Evolutionary conservation across 2,329 filamentous ascomycete genomes (phyloP), one percentile per base, ranked within the genome.

Genomic region (Fusarium nurragi): DNA sequence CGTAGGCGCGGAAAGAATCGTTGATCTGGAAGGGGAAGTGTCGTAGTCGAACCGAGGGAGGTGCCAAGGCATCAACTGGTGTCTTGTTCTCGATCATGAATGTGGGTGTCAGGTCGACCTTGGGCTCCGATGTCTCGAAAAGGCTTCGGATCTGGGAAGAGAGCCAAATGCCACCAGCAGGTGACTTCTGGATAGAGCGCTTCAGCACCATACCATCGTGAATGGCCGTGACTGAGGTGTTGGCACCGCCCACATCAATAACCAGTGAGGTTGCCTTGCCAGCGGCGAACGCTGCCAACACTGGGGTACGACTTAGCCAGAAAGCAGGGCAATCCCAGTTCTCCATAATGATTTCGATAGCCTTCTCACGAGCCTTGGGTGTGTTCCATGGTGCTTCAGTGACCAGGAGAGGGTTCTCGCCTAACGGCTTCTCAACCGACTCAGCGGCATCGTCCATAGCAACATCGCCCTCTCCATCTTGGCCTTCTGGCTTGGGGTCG

Each of bases 281-380:
- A 16, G 93, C 90, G 18, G 93, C 93, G 75, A 97, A 98, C 19
- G 94, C 91, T 52, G 94, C 89, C 75, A 97, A 86, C 39, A 97
- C 94, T 23, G 94, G 93, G 50, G 89, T 96, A 73, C 92, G 89
- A 64, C 92, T 92, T 61, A 98, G 83, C 85, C 94, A 99, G 78
- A 97, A 98, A 6, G 95, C 95, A 18, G 95, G 95, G 54, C 90
- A 91, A 25, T 93, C 94, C 93, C 95, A 99, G 74, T 88, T 92
- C 83, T 99, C 95, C 90, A 99, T 97, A 59, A 93, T 93, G 64
- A 98, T 88, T 80, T 99, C 95, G 72, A 97, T 94, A 37, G 90
- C 90, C 85, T 95, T 97, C 80, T 99, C 95, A 60, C 96, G 86
- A 60, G 91, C 88, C 81, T 97, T 97, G 39, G 86, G 79, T 23